These are phyloP conservation scores for Solanum medicagineum DNA, from an alignment of 257 asterid genomes.

Conservation along the genomic window DNA sequence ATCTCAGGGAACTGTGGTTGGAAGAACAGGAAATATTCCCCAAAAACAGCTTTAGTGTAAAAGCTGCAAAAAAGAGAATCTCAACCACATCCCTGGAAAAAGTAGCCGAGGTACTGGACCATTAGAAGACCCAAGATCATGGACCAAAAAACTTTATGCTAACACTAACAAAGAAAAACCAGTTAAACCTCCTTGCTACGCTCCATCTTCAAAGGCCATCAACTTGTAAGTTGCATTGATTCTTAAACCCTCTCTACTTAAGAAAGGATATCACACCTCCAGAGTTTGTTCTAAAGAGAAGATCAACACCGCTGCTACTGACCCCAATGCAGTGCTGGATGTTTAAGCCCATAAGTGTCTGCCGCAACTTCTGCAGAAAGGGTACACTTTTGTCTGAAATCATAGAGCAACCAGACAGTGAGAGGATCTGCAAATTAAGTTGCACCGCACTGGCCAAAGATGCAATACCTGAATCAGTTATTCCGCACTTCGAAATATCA, in stretches of 20 bases:
- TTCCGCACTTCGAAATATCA: constrained; percentile 43
- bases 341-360: constrained; percentile 51
- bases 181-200: constrained; percentile 2
- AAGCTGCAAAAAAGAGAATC: constrained; percentile 45
- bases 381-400: constrained; percentile 52
- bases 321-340: constrained; percentile 61
- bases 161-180: constrained; percentile 14
- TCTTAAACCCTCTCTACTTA: constrained; percentile 3
- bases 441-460: constrained; percentile 43
- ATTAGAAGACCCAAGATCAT: constrained; percentile 12
- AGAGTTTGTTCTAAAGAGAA: constrained; percentile 44
- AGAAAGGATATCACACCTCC: constrained; percentile 82
- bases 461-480: constrained; percentile 57
- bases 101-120: constrained; percentile 23
- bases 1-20: constrained; percentile 32
- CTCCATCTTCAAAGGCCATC: not conserved
- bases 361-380: constrained; percentile 37
- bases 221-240: not conserved
- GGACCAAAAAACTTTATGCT: constrained; percentile 33
- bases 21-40: constrained; percentile 26
- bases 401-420: constrained; percentile 50
- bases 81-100: constrained; percentile 47
- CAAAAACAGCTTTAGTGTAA: constrained; percentile 33
- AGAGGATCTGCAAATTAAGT: constrained; percentile 44
- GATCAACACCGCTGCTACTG: constrained; percentile 21